Evolutionary conservation across 495 filamentous ascomycete genomes (phyloP).

Genomic region (Neurospora sp.): DNA sequence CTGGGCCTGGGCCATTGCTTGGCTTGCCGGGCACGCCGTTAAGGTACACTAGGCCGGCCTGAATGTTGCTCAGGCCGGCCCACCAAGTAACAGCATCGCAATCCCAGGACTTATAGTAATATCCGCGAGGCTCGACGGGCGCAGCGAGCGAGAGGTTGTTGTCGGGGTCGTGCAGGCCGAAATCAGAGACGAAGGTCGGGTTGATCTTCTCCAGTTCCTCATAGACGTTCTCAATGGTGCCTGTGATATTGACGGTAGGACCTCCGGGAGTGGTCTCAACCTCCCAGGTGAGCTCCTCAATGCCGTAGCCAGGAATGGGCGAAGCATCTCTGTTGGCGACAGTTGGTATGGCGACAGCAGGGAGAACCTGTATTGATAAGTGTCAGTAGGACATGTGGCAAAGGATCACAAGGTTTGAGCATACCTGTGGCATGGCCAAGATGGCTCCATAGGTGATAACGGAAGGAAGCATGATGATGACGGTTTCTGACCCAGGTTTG

Average conservation of each 20-base stretch:
- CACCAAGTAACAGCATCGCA: no score
- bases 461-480: neutral
- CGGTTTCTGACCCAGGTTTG: neutral
- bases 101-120: no score
- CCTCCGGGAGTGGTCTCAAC: slow-evolving; percentile 4
- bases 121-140: neutral
- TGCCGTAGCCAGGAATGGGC: slow-evolving; percentile 5
- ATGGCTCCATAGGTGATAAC: neutral
- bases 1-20: slow-evolving; percentile 11
- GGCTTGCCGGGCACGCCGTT: neutral
- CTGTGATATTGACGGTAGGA: neutral
- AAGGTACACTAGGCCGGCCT: slow-evolving; percentile 7
- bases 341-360: neutral
- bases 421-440: neutral
- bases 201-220: slow-evolving; percentile 4
- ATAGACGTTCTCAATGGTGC: slow-evolving; percentile 9
- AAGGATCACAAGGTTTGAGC: neutral
- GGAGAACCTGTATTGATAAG: neutral
- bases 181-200: slow-evolving; percentile 1
- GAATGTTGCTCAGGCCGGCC: neutral
- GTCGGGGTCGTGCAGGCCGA: neutral
- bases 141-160: neutral
- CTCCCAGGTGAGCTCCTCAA: slow-evolving; percentile 4
- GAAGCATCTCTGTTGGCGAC: neutral
- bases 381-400: neutral